Base-by-base conservation (phyloP, 768 basidiomycete genomes). In the Boletus fagicola region DNA sequence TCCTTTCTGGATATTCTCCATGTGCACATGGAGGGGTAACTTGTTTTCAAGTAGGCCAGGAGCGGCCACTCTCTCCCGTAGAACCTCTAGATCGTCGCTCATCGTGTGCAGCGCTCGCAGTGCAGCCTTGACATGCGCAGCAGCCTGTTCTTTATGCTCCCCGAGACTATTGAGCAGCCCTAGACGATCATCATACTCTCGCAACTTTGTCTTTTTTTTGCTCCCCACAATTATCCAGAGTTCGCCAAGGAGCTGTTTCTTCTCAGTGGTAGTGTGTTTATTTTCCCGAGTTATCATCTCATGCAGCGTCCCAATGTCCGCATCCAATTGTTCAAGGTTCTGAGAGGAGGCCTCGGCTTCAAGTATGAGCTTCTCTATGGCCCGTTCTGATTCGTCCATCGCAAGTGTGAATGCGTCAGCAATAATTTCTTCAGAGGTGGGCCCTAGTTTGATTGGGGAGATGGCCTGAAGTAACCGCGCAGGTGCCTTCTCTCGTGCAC, bases 41-140 rank as follows among this genome's bases (percentile, higher is more conserved):
- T 73, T 74, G n/a, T 80, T 71, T 5, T 82, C 84, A 12, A 81
- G 68, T 5, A 92, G 70, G 49, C 84, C 83, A 1, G 90, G 89
- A 33, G 83, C 80, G 4, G 87, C 80, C 1, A 89, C 87, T 18
- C 86, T 76, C 65, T 89, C 86, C 58, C 90, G 77, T 58, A 92
- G 72, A 44, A 89, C 88, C 66, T 89, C 88, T 77, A 92, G 83
- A 59, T 91, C 88, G 36, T 81, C 84, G 60, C 81, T 82, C 83
- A 91, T 81, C 39, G 75, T 74, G 30, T 82, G 72, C 59, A 92
- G 72, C 11, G 83, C 77, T 51, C 85, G 83, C 63, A 88, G 65
- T 15, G 87, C 81, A 0, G 81, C 82, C 33, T 78, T 79, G n/a
- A 92, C 87, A 59, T 88, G 88, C 11, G 75, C 80, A 39, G 78